Evolutionary conservation across 2,329 filamentous ascomycete species (phyloP), one percentile per base, ranked within the genome.

Genomic region (Xenosphaeropsis pyriputrescens): DNA sequence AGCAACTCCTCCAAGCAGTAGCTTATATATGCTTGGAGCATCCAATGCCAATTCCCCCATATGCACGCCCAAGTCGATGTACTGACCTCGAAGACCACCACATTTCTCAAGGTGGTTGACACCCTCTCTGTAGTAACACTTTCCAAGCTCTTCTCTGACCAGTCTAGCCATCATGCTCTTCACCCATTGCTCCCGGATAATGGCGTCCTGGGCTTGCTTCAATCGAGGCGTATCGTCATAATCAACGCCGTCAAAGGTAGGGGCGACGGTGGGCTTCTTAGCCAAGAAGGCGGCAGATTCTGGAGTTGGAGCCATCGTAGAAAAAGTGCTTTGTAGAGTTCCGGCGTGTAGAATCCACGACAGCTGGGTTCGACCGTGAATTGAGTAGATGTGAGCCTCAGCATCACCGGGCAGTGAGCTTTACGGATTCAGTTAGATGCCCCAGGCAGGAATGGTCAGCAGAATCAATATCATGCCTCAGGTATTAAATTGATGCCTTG

Each of bases 61-160:
- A 6, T 18, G 15, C 15, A 4, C 30, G 9, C 30, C 30, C 6
- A 35, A 35, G 18, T 30, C 22, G 11, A n/a, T 26, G 15, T 17
- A 12, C 79, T 68, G 58, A 91, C 84, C 83, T 80, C 84, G 70
- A 61, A 89, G 59, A 52, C 72, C 66, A 47, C 82, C 83, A 60
- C 84, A 91, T 64, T 89, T 91, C 70, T 89, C 84, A 58, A 91
- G 62, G 58, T 91, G 84, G 60, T 91, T 91, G 47, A 88, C 81
- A 40, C 84, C 85, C 62, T 91, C 81, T 49, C 75, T 70, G 60
- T 76, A 75, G 62, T 91, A 91, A 67, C 84, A 91, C 65, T 85
- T 89, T 60, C 78, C 71, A 64, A 91, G 66, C 67, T 91, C 84
- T 58, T 89, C 80, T 46, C 81, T 68, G 39, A 91, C 81, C 45